Percentiles rank a stretch among this genome's conserved stretches.
phyloP scores from a whole-genome alignment of 1,284 basidiomycete genomes.

The Irpex sp. region DNA sequence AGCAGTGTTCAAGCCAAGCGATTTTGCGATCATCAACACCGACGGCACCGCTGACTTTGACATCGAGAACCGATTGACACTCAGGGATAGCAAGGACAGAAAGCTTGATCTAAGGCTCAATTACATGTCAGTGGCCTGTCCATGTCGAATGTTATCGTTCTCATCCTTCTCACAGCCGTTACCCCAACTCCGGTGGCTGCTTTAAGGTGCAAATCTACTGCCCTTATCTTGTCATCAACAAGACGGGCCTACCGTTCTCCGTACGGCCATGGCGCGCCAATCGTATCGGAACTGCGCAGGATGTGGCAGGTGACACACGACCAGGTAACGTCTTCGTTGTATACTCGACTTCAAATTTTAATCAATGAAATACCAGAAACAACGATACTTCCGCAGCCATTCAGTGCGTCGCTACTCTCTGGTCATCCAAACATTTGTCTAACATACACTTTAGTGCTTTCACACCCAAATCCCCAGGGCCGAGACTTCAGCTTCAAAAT shows the following conservation, averaged over 20 bases:
- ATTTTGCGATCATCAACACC: slow-evolving; percentile 97
- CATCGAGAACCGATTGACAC: slow-evolving; percentile 67
- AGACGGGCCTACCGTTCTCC: slow-evolving; percentile 85
- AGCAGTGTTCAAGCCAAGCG: slow-evolving; percentile 90
- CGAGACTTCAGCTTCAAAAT: slow-evolving; percentile 85
- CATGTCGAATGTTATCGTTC: neutral
- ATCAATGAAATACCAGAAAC: slow-evolving; percentile 39
- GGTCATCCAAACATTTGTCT: slow-evolving; percentile 27
- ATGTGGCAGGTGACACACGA: slow-evolving; percentile 80
- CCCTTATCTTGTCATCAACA: slow-evolving; percentile 93
- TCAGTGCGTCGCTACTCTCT: slow-evolving; percentile 52
- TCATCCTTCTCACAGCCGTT: slow-evolving; percentile 47
- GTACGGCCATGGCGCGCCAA: slow-evolving; percentile 69
- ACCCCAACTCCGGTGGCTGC: slow-evolving; percentile 93
- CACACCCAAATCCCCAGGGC: slow-evolving; percentile 79
- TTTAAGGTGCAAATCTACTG: slow-evolving; percentile 97
- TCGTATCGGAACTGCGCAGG: slow-evolving; percentile 69
- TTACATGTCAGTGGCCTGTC: slow-evolving; percentile 64
- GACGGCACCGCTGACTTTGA: slow-evolving; percentile 92
- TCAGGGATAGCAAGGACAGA: slow-evolving; percentile 75
- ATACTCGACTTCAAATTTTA: slow-evolving; percentile 10
- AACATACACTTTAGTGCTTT: slow-evolving; percentile 66
- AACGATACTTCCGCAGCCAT: slow-evolving; percentile 61
- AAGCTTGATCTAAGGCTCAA: slow-evolving; percentile 85
- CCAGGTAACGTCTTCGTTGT: slow-evolving; percentile 38